Percentiles rank a stretch among this genome's conserved stretches.
phyloP scores from a whole-genome alignment of 1,284 basidiomycete species.

The Coriolopsis trogii region DNA sequence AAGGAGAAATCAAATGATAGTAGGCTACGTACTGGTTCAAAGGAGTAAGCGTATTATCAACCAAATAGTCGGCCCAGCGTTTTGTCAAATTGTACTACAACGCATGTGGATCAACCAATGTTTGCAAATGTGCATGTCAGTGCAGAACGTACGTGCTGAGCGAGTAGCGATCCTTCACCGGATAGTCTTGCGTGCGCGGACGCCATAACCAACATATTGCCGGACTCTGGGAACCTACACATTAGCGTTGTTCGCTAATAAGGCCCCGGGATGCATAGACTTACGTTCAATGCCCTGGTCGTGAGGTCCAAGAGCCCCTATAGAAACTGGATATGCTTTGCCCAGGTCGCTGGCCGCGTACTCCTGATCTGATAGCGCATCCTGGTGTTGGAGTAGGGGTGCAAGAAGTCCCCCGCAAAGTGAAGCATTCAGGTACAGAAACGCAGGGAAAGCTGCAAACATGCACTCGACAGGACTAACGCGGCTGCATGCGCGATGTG shows the following conservation, averaged over 20 bases:
- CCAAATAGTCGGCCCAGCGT: conserved; percentile 72
- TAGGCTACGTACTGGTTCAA: conserved; percentile 45
- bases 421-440: conserved; percentile 48
- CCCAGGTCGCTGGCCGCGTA: conserved; percentile 45
- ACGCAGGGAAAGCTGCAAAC: conserved; percentile 49
- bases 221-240: conserved; percentile 52
- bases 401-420: conserved; percentile 44
- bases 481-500: conserved; percentile 14
- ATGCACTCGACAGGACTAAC: conserved; percentile 51
- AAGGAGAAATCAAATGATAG: neutral
- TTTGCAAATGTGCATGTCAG: too few species aligned
- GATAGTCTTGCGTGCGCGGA: conserved; percentile 66
- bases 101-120: neutral
- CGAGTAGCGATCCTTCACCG: conserved; percentile 54
- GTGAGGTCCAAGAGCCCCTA: conserved; percentile 1
- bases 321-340: conserved; percentile 1
- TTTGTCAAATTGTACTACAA: conserved; percentile 54
- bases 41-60: conserved; percentile 59
- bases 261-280: too few species aligned
- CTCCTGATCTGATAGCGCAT: conserved; percentile 25
- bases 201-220: conserved; percentile 76
- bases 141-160: conserved; percentile 46
- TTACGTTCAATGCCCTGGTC: conserved; percentile 15
- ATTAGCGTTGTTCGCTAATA: too few species aligned
- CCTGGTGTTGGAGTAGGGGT: conserved; percentile 50